Percentiles rank a stretch among this genome's conserved stretches.
phyloP scores from a whole-genome alignment of 495 filamentous ascomycete species.

The Evernia prunastri region DNA sequence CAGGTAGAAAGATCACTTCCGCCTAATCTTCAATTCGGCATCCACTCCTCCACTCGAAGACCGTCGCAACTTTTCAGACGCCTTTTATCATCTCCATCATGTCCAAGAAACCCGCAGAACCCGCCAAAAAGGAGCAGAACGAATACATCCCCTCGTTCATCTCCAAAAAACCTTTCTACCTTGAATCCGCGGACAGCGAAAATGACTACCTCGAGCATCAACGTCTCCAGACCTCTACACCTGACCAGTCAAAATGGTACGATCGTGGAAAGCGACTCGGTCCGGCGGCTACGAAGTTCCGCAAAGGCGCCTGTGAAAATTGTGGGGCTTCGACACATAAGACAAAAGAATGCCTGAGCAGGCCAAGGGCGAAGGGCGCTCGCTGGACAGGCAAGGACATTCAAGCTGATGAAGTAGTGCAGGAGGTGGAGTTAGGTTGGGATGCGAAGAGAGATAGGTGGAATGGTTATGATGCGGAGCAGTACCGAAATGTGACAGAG shows the following conservation, averaged over 20 bases:
- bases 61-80: neutral
- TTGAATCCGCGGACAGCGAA: constrained; percentile 68
- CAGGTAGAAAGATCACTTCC: neutral
- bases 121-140: constrained; percentile 74
- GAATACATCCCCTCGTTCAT: constrained; percentile 99
- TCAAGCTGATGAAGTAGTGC: constrained; percentile 81
- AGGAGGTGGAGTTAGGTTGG: constrained; percentile 82
- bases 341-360: constrained; percentile 83
- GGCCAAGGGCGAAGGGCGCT: constrained; percentile 84
- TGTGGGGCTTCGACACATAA: constrained; percentile 96
- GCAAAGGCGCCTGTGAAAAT: constrained; percentile 97
- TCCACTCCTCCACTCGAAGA: neutral
- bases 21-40: neutral
- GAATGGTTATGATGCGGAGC: constrained; percentile 89
- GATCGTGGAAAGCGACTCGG: constrained; percentile 74
- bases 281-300: constrained; percentile 87
- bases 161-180: constrained; percentile 95
- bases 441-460: constrained; percentile 97
- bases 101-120: constrained; percentile 47
- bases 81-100: constrained; percentile 23
- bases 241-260: constrained; percentile 76
- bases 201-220: constrained; percentile 97
- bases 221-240: constrained; percentile 63
- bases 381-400: constrained; percentile 92
- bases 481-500: constrained; percentile 78